phyloP scores from a whole-genome alignment of 768 basidiomycete species.

The Hericium rajendrae region DNA sequence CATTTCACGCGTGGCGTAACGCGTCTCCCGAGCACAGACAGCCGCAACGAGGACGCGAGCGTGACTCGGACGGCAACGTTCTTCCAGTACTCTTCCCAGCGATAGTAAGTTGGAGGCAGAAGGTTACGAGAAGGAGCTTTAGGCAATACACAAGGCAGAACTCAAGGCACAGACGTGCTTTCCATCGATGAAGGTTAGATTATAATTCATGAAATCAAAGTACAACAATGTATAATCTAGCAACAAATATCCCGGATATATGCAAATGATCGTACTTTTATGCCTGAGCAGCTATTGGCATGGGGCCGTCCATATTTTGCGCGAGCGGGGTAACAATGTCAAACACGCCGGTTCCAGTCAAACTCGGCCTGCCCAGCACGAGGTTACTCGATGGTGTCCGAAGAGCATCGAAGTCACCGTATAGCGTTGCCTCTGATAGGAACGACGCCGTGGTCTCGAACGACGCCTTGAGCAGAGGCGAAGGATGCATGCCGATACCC shows the following conservation, averaged over 20 bases:
- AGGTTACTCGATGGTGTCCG: slow-evolving; percentile 86
- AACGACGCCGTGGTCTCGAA: slow-evolving; percentile 95
- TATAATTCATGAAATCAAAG: no score
- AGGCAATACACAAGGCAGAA: no score
- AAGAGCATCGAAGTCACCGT: slow-evolving; percentile 93
- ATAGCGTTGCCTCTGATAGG: slow-evolving; percentile 83
- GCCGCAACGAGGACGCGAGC: no score
- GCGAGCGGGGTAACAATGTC: slow-evolving; percentile 62
- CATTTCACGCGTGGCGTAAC: neutral
- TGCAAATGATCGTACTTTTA: neutral
- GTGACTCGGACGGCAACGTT: no score
- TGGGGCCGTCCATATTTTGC: neutral
- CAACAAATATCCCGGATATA: neutral
- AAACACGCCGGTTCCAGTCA: slow-evolving; percentile 93
- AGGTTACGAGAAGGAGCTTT: no score
- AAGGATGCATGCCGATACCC: slow-evolving; percentile 86
- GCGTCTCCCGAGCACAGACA: neutral
- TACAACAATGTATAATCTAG: no score
- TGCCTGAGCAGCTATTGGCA: neutral
- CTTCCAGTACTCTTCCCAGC: no score
- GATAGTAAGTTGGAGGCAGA: no score
- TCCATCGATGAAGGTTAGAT: no score
- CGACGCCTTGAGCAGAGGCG: slow-evolving; percentile 94
- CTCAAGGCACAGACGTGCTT: no score
- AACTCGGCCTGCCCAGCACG: slow-evolving; percentile 78